These are phyloP conservation scores for Elongisporangium prolatum DNA, from an alignment of 352 stramenopile species.

Conservation along the genomic window DNA sequence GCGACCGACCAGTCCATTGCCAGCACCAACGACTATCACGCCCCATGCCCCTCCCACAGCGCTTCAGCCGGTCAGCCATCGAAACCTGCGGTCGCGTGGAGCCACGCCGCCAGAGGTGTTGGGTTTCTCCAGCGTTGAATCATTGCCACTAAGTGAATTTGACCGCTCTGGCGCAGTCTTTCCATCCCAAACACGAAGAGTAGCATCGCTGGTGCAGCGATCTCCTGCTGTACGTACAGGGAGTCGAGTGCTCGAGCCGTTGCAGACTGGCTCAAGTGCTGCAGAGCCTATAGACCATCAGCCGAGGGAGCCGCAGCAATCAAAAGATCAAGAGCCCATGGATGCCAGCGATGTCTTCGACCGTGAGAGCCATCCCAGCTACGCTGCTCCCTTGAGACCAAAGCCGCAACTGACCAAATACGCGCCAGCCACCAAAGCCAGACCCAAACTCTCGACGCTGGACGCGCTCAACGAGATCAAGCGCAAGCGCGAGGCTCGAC, in stretches of 20 bases:
- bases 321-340: background rate
- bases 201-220: background rate
- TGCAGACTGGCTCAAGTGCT: slow-evolving; percentile 2
- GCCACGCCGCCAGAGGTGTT: background rate
- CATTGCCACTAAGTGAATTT: background rate
- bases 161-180: background rate
- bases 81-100: background rate
- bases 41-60: background rate
- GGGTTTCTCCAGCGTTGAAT: background rate
- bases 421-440: slow-evolving; percentile 6
- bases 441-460: slow-evolving; percentile 45
- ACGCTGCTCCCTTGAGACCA: slow-evolving; percentile 9
- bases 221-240: background rate
- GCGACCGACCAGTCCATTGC: slow-evolving; percentile 7
- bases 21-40: slow-evolving; percentile 4
- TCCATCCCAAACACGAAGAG: background rate
- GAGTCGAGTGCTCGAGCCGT: background rate
- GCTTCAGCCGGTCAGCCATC: background rate
- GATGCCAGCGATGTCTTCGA: slow-evolving; percentile 1
- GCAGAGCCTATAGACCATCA: slow-evolving; percentile 8
- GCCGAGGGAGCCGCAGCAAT: slow-evolving; percentile 8
- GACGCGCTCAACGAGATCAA: slow-evolving; percentile 62
- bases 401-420: slow-evolving; percentile 18
- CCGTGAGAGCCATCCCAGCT: slow-evolving; percentile 5
- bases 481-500: slow-evolving; percentile 59